Percentiles rank a stretch among this genome's conserved stretches.
Conservation (phyloP, 192 early-diverging fungal species). For the Coemansia sp. region DNA sequence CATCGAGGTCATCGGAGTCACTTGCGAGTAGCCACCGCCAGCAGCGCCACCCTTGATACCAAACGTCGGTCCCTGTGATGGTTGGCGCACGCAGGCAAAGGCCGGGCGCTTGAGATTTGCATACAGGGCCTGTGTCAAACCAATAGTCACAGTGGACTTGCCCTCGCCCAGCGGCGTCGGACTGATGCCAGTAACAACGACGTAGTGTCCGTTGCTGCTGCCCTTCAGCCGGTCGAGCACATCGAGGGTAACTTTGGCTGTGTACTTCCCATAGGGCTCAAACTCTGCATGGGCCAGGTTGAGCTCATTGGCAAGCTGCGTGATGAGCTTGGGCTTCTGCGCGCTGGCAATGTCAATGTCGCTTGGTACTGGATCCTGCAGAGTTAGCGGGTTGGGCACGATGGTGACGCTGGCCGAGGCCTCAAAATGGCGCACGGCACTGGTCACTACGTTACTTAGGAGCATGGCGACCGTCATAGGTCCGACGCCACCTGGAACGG, state of each 20-base stretch:
- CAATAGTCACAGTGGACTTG: constrained; percentile 96
- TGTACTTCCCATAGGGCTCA: constrained; percentile 83
- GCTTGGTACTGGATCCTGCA: constrained; percentile 82
- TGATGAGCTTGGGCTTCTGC: constrained; percentile 85
- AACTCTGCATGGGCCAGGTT: constrained; percentile 75
- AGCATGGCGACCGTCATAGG: constrained; percentile 99
- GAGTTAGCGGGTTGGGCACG: constrained; percentile 60
- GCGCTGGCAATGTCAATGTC: constrained; percentile 93
- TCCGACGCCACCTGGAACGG: constrained; percentile 98
- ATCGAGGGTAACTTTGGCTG: constrained; percentile 86
- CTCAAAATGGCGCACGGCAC: constrained; percentile 71
- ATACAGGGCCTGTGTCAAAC: constrained; percentile 92
- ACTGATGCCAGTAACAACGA: constrained; percentile 97
- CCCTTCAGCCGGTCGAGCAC: constrained; percentile 82
- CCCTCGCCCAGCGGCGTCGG: constrained; percentile 98
- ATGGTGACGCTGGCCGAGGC: constrained; percentile 55
- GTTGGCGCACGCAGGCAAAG: constrained; percentile 97
- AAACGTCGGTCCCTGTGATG: constrained; percentile 99
- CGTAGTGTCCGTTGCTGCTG: constrained; percentile 81
- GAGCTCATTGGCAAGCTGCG: constrained; percentile 77
- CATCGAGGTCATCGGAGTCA: constrained; percentile 99
- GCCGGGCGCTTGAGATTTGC: constrained; percentile 84
- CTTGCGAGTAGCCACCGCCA: constrained; percentile 97
- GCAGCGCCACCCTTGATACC: constrained; percentile 99
- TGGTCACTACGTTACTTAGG: constrained; percentile 81